phyloP scores from a whole-genome alignment of 2,329 filamentous ascomycete species.

The Ophiostoma quercus region DNA sequence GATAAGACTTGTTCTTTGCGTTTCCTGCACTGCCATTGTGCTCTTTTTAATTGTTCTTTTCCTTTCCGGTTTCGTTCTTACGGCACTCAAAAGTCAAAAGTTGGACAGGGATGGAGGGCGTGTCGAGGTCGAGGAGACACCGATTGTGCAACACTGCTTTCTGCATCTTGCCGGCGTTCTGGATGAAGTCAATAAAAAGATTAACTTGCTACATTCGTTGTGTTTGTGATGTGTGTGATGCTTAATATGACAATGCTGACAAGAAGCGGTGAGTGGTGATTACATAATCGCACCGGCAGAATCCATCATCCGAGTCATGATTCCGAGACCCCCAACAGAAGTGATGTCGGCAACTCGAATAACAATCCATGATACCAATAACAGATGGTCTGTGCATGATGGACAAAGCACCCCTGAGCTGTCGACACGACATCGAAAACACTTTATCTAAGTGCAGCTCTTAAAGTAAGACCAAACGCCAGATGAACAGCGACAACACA shows the following conservation, averaged over 20 bases:
- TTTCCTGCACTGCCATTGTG: constrained; percentile 1
- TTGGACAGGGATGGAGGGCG: constrained; percentile 16
- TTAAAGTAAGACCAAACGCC: background rate
- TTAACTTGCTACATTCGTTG: too few species aligned
- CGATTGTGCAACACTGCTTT: constrained; percentile 14
- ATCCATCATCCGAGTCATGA: background rate
- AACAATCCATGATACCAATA: background rate
- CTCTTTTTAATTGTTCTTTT: background rate
- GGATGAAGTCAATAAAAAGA: constrained; percentile 12
- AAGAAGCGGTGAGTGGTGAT: background rate
- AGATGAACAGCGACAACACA: background rate
- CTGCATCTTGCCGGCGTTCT: constrained; percentile 12
- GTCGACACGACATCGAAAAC: background rate
- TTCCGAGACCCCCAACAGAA: background rate
- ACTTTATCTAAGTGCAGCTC: constrained; percentile 4
- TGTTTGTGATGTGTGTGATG: too few species aligned
- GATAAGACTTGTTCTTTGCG: background rate
- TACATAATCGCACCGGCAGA: background rate
- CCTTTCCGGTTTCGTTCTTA: constrained; percentile 1
- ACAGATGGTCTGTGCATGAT: background rate
- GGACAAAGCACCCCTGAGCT: background rate
- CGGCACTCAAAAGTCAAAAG: constrained; percentile 21
- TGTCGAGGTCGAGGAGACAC: constrained; percentile 15
- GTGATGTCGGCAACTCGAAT: background rate
- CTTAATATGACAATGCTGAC: too few species aligned